A percentile compares a stretch with the other conserved stretches of the same genome.
These are phyloP conservation scores for Dittrichia graveolens DNA, from an alignment of 129 eudicot species.

Conservation along the genomic window DNA sequence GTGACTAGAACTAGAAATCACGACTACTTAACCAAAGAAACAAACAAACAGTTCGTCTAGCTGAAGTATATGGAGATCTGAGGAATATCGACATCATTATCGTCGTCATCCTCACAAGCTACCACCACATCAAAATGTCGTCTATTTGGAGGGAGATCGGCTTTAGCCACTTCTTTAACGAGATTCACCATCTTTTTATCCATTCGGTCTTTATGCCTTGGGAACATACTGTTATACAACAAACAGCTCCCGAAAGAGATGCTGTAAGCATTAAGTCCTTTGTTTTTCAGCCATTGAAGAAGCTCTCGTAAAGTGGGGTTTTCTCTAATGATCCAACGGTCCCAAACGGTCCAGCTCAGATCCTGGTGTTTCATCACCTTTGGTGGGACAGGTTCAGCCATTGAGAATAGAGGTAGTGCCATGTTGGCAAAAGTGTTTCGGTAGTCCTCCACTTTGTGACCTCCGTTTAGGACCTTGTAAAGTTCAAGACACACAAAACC, in stretches of 20 bases:
- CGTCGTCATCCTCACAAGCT: conserved; percentile 95
- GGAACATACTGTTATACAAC: conserved; percentile 83
- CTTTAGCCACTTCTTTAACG: conserved; percentile 73
- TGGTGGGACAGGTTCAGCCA: conserved; percentile 96
- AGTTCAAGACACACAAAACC: conserved; percentile 94
- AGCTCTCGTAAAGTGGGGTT: conserved; percentile 76
- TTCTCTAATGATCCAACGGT: conserved; percentile 78
- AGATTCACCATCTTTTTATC: conserved; percentile 80
- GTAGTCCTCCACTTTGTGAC: conserved; percentile 92
- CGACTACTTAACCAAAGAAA: conserved; percentile 23
- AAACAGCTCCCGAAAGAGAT: conserved; percentile 86
- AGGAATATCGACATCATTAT: conserved; percentile 81
- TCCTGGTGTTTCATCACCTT: conserved; percentile 84
- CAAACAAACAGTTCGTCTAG: conserved; percentile 26
- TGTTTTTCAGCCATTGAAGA: conserved; percentile 72
- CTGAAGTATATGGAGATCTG: conserved; percentile 73
- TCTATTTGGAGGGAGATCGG: conserved; percentile 65
- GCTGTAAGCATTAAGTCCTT: conserved; percentile 84
- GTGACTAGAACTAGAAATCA: conserved; percentile 6
- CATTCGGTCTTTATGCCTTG: conserved; percentile 82
- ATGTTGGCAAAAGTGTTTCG: conserved; percentile 93
- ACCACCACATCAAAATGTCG: conserved; percentile 80
- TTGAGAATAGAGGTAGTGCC: conserved; percentile 93
- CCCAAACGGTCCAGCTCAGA: conserved; percentile 98
- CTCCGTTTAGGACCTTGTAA: conserved; percentile 72